Conservation (phyloP, 371 early-diverging fungal genomes). For the Apophysomyces sp. region DNA sequence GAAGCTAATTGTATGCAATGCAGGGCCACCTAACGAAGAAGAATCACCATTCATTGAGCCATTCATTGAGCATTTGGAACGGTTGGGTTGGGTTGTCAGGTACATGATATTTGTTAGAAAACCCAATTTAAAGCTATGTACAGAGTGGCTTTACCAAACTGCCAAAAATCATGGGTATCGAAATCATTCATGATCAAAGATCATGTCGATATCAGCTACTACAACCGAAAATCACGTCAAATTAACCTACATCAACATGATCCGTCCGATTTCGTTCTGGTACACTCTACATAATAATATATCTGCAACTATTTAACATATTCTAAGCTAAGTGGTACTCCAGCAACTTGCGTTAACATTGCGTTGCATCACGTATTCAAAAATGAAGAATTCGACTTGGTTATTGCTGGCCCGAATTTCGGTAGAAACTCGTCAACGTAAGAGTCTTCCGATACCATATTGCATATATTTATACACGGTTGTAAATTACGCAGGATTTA, state of each 20-base stretch:
- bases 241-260: constrained; percentile 19
- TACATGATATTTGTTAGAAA: constrained; percentile 1
- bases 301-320: background rate
- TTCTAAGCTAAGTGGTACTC: constrained; percentile 35
- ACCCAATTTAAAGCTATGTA: background rate
- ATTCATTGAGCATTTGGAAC: constrained; percentile 39
- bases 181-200: constrained; percentile 51
- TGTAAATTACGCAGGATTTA: constrained; percentile 21
- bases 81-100: constrained; percentile 44
- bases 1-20: background rate
- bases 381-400: constrained; percentile 38
- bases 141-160: constrained; percentile 41
- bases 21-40: constrained; percentile 35
- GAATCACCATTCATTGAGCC: constrained; percentile 46
- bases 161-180: constrained; percentile 51
- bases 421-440: constrained; percentile 43
- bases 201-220: constrained; percentile 34
- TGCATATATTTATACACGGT: background rate
- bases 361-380: constrained; percentile 39
- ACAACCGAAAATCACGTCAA: constrained; percentile 25
- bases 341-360: constrained; percentile 45
- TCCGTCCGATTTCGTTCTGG: constrained; percentile 34
- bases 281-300: constrained; percentile 7
- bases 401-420: constrained; percentile 47
- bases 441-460: background rate